Percentiles rank a stretch among this genome's conserved stretches.
Conservation (phyloP, 2,329 filamentous ascomycete species). For the Neofusicoccum ribis region DNA sequence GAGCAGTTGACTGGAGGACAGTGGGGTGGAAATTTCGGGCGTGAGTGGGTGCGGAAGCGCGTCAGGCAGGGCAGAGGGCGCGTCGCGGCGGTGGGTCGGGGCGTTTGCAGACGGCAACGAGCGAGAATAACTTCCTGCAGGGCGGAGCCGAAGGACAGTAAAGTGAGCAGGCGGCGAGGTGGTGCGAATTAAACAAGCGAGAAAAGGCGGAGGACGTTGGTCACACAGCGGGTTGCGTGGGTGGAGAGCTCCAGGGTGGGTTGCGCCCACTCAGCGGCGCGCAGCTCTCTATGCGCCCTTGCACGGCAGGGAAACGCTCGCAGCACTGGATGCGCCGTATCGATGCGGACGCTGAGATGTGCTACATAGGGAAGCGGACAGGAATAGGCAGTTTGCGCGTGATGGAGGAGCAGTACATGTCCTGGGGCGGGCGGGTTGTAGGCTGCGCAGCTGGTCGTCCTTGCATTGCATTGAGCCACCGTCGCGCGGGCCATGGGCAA, state of each 20-base stretch:
- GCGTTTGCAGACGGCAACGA: slow-evolving; percentile 2
- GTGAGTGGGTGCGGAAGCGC: background rate
- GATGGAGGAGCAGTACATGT: slow-evolving; percentile 5
- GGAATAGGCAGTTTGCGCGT: slow-evolving; percentile 5
- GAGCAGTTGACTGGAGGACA: background rate
- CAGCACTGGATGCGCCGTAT: background rate
- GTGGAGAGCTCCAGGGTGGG: slow-evolving; percentile 5
- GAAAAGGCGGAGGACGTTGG: slow-evolving; percentile 4
- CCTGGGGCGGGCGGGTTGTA: background rate
- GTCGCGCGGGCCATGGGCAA: background rate
- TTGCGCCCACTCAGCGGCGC: background rate
- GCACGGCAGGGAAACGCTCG: slow-evolving; percentile 8
- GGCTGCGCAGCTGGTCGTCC: slow-evolving; percentile 11
- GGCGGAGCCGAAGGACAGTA: slow-evolving; percentile 10
- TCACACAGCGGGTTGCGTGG: slow-evolving; percentile 6
- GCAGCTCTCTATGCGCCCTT: background rate
- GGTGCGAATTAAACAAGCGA: slow-evolving; percentile 14
- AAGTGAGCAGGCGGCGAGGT: slow-evolving; percentile 7
- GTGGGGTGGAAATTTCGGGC: background rate
- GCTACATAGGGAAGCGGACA: background rate
- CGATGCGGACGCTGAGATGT: background rate
- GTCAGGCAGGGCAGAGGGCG: background rate
- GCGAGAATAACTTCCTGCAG: background rate
- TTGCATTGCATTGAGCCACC: slow-evolving; percentile 20
- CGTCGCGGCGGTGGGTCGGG: background rate